Base-by-base conservation (phyloP, 257 asterid species). In the Nicotiana tomentosiformis region DNA sequence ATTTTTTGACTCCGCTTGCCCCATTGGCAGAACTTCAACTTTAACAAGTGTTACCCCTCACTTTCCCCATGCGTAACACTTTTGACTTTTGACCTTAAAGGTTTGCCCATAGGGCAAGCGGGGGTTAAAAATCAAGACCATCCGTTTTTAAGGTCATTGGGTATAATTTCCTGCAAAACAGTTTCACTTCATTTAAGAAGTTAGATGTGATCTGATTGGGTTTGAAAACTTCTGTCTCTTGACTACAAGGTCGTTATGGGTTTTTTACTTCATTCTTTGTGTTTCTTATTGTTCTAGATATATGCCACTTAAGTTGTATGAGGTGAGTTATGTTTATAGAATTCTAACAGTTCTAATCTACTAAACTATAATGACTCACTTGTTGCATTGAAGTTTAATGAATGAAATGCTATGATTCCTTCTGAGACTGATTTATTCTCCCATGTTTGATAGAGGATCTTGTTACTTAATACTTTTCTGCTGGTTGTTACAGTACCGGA, bases 401-500 rank as follows among this genome's bases (percentile, higher is more conserved):
- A 51, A 51, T 51, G 15, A 76, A 20, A 16, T 29, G 46, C 4
- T 76, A 43, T 4, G 64, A 33, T 20, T 7, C 9, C 26, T 15
- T 51, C 29, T 14, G 16, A 51, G 0, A 51, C 23, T 51, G 9
- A 49, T 49, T 49, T 49, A 49, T 51, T 49, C 26, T 49, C 56
- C 62, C 16, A 26, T 51, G 51, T 74, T 51, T 74, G 0, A 6
- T 51, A 51, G 64, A 76, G 29, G 80, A 16, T 51, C 46, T 76
- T 51, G 23, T 29, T 51, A 15, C 64, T 76, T 76, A 43, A 76
- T 51, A 29, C 16, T 51, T 76, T 29, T 76, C 46, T 76, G 5
- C 29, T 76, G 29, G 46, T 16, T 76, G 80, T 76, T 26, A 76
- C 64, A 76, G 80, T 76, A 76, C 80, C 29, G 80, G 80, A 76